phyloP scores from a whole-genome alignment of 805 yeast species.

The Ogataea pini region DNA sequence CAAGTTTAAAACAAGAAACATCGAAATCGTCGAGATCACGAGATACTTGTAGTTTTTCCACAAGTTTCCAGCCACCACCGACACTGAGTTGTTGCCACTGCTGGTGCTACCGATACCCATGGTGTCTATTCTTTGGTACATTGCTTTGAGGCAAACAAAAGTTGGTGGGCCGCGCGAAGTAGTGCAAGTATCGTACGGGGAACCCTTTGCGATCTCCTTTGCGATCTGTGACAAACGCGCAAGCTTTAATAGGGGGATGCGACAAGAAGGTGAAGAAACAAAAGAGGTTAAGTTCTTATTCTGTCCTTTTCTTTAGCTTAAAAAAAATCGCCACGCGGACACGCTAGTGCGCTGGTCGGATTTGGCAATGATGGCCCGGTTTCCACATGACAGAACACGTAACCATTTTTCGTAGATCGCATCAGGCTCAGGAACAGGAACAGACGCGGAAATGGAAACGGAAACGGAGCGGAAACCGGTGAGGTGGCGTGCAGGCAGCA shows the following conservation, averaged over 20 bases:
- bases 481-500: too few relatives aligned
- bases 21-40: slow-evolving; percentile 23
- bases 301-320: background rate
- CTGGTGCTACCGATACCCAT: slow-evolving; percentile 14
- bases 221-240: background rate
- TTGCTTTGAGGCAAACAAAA: slow-evolving; percentile 1
- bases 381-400: slow-evolving; percentile 1
- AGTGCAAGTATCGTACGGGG: background rate
- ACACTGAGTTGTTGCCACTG: slow-evolving; percentile 6
- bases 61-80: slow-evolving; percentile 10
- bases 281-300: background rate
- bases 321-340: slow-evolving; percentile 6
- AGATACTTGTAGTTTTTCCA: slow-evolving; percentile 28
- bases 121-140: slow-evolving; percentile 23
- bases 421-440: background rate
- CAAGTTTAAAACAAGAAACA: slow-evolving; percentile 25
- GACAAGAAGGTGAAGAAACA: too few relatives aligned
- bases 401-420: background rate
- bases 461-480: background rate
- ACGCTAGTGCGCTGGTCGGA: background rate
- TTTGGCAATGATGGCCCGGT: background rate
- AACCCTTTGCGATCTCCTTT: background rate
- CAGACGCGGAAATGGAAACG: background rate
- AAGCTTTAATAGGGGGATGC: too few relatives aligned
- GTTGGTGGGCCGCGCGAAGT: background rate